These are phyloP conservation scores for Leptographium wingfieldii DNA, from an alignment of 2,329 filamentous ascomycete genomes.

Conservation along the genomic window DNA sequence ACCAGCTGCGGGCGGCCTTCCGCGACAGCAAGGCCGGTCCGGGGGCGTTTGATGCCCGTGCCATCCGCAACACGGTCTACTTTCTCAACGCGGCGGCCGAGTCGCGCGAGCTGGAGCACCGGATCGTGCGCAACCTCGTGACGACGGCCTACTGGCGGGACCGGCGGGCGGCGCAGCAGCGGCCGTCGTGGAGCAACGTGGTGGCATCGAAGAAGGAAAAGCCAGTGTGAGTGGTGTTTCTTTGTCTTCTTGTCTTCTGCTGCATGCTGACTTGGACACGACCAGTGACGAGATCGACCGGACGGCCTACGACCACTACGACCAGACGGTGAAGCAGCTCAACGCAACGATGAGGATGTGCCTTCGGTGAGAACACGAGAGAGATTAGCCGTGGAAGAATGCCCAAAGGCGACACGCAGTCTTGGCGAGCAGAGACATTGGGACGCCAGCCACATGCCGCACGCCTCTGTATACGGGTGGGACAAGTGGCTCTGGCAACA, in stretches of 20 bases:
- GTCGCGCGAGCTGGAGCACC: constrained; percentile 57
- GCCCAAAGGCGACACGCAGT: background rate
- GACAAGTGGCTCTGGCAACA: no score
- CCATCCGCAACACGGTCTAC: constrained; percentile 52
- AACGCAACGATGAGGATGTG: constrained; percentile 62
- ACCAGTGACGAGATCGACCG: constrained; percentile 9
- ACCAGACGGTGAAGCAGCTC: constrained; percentile 58
- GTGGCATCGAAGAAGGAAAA: constrained; percentile 2
- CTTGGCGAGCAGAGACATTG: no score
- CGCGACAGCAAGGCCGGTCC: constrained; percentile 16
- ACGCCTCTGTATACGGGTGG: no score
- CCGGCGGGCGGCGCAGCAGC: constrained; percentile 13
- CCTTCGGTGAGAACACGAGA: constrained; percentile 29
- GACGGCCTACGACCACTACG: constrained; percentile 45
- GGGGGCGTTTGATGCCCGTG: constrained; percentile 31
- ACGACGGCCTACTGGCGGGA: constrained; percentile 29
- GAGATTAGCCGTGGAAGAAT: background rate
- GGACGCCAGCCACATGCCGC: no score
- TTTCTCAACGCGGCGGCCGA: constrained; percentile 55
- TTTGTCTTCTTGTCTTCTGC: background rate
- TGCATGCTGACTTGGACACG: background rate
- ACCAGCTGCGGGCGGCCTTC: constrained; percentile 48
- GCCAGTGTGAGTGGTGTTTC: background rate
- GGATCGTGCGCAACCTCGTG: constrained; percentile 57
- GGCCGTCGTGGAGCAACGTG: constrained; percentile 16